Evolutionary conservation across 371 early-diverging fungal genomes (phyloP).

Genomic region (Syncephalastrum sp.): DNA sequence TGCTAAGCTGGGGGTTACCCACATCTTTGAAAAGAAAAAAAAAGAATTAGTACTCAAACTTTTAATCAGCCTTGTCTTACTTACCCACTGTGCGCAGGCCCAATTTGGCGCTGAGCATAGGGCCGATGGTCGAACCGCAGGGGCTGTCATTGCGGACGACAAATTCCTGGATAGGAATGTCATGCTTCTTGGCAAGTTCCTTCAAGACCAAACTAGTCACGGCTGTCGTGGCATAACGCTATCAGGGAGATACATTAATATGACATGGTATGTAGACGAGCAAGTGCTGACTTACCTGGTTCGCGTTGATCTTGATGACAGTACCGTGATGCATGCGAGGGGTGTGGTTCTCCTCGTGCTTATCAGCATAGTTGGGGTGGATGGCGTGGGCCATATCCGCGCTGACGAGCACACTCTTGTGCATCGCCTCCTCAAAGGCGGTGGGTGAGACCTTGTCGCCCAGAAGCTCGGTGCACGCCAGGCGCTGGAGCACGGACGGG

Average conservation of each 20-base stretch:
- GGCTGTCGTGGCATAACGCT: slow-evolving; percentile 93
- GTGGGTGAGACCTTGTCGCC: slow-evolving; percentile 31
- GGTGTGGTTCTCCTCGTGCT: slow-evolving; percentile 90
- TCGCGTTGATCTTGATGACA: slow-evolving; percentile 94
- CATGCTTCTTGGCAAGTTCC: slow-evolving; percentile 72
- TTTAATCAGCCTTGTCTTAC: neutral
- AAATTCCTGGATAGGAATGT: slow-evolving; percentile 92
- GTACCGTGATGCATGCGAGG: slow-evolving; percentile 93
- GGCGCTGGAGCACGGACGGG: slow-evolving; percentile 69
- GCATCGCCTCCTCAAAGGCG: slow-evolving; percentile 83
- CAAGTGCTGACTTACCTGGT: slow-evolving; percentile 57
- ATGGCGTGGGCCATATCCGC: slow-evolving; percentile 96
- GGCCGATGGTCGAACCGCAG: slow-evolving; percentile 83
- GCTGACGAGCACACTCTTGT: slow-evolving; percentile 85
- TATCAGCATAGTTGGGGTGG: slow-evolving; percentile 88
- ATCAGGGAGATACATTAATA: neutral
- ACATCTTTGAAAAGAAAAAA: slow-evolving; percentile 61
- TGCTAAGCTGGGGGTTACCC: slow-evolving; percentile 92
- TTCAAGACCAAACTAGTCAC: slow-evolving; percentile 81
- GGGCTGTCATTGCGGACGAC: slow-evolving; percentile 93
- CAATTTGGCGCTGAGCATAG: slow-evolving; percentile 90
- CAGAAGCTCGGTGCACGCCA: slow-evolving; percentile 42
- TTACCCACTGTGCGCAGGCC: slow-evolving; percentile 93
- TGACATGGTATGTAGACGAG: neutral
- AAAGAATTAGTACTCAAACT: neutral